Evolutionary conservation across 2,329 filamentous ascomycete species (phyloP).

Genomic region (Aspergillus tamarii): DNA sequence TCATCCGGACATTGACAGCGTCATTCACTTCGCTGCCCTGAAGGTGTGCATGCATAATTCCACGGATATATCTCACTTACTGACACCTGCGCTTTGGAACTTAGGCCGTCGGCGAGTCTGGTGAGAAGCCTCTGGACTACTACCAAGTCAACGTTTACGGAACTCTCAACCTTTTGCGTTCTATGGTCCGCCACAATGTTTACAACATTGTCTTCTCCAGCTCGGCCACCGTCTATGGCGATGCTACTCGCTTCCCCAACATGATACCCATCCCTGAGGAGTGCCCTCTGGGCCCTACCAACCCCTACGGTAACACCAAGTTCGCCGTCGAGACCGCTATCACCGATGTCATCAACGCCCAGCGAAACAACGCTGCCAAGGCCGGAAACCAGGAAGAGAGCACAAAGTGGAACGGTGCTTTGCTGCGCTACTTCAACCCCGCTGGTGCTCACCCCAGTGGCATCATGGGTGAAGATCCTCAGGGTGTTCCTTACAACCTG

Average conservation of each 20-base stretch:
- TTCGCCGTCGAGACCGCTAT: slow-evolving; percentile 89
- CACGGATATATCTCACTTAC: background rate
- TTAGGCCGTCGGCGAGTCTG: slow-evolving; percentile 93
- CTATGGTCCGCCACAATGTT: slow-evolving; percentile 88
- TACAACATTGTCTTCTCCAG: slow-evolving; percentile 98
- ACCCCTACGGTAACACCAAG: slow-evolving; percentile 97
- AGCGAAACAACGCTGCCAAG: slow-evolving; percentile 82
- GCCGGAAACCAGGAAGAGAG: slow-evolving; percentile 68
- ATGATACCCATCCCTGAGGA: slow-evolving; percentile 99
- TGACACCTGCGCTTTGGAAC: slow-evolving; percentile 6
- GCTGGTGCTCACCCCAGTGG: slow-evolving; percentile 92
- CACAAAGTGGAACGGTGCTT: slow-evolving; percentile 87
- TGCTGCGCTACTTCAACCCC: slow-evolving; percentile 97
- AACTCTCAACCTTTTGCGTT: slow-evolving; percentile 80
- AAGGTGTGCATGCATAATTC: slow-evolving; percentile 64
- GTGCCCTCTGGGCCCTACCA: slow-evolving; percentile 94
- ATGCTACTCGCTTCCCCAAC: slow-evolving; percentile 91
- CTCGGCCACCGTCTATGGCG: slow-evolving; percentile 96
- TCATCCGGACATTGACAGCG: slow-evolving; percentile 93
- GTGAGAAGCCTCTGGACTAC: slow-evolving; percentile 93
- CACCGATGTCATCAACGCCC: slow-evolving; percentile 83
- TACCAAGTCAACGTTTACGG: slow-evolving; percentile 96
- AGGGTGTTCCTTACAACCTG: slow-evolving; percentile 94
- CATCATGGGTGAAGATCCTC: slow-evolving; percentile 97
- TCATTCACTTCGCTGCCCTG: slow-evolving; percentile 97